Evolutionary conservation across 2,329 filamentous ascomycete genomes (phyloP).

Genomic region (Trichoderma sp.): DNA sequence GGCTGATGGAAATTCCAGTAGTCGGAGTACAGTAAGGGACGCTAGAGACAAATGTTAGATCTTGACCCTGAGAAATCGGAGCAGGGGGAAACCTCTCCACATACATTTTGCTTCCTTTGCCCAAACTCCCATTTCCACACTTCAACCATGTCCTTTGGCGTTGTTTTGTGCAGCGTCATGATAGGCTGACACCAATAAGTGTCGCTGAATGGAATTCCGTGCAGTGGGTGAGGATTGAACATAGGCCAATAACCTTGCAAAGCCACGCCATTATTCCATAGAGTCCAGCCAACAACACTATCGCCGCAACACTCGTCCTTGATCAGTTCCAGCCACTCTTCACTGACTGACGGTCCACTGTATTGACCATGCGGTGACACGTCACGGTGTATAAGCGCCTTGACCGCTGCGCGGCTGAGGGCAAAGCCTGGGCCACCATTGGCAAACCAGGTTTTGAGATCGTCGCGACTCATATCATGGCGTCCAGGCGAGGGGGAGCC

Average conservation of each 20-base stretch:
- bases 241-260: conserved; percentile 52
- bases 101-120: conserved; percentile 35
- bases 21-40: conserved; percentile 41
- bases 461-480: conserved; percentile 30
- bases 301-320: conserved; percentile 55
- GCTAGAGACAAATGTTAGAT: conserved; percentile 26
- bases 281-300: conserved; percentile 50
- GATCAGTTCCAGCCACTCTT: conserved; percentile 44
- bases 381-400: conserved; percentile 41
- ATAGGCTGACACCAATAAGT: conserved; percentile 54
- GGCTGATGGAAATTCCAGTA: conserved; percentile 41
- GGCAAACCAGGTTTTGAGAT: conserved; percentile 46
- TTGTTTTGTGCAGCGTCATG: conserved; percentile 51
- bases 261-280: conserved; percentile 46
- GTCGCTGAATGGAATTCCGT: conserved; percentile 49
- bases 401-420: conserved; percentile 47
- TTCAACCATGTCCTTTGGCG: conserved; percentile 48
- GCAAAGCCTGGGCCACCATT: conserved; percentile 53
- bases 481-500: conserved; percentile 49
- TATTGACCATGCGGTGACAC: conserved; percentile 39
- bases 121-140: conserved; percentile 50
- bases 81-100: neutral
- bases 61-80: neutral
- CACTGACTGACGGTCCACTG: conserved; percentile 39
- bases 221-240: conserved; percentile 52